These are phyloP conservation scores for Gleditsia sinensis DNA, from an alignment of 306 rosid species.

Conservation along the genomic window DNA sequence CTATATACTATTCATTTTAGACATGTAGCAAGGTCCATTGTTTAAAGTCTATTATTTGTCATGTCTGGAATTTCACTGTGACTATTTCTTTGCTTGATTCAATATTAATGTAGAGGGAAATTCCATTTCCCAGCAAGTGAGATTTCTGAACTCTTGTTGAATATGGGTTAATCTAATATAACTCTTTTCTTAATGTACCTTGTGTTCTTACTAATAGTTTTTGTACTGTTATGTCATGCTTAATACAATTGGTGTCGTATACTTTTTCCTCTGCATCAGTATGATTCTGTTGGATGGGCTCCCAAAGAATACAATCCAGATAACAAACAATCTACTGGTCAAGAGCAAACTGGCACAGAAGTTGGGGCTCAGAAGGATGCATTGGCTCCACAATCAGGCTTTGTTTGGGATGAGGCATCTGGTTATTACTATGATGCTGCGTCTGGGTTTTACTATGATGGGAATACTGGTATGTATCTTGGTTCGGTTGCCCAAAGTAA, in stretches of 20 bases:
- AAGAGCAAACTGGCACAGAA: slow-evolving; percentile 56
- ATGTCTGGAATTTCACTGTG: slow-evolving; percentile 3
- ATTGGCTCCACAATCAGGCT: slow-evolving; percentile 88
- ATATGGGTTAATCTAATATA: background rate
- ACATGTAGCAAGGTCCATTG: background rate
- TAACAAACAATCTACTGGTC: slow-evolving; percentile 68
- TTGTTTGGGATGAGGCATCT: slow-evolving; percentile 97
- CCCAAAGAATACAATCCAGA: slow-evolving; percentile 95
- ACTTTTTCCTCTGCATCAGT: slow-evolving; percentile 46
- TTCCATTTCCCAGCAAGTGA: background rate
- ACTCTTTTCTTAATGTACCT: background rate
- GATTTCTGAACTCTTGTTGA: slow-evolving; percentile 27
- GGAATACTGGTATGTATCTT: slow-evolving; percentile 73
- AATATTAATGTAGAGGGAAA: background rate
- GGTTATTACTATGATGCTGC: slow-evolving; percentile 98
- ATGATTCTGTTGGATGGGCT: slow-evolving; percentile 97
- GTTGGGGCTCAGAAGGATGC: slow-evolving; percentile 48
- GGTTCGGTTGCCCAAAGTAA: slow-evolving; percentile 23
- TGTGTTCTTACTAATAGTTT: background rate
- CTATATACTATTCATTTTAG: background rate
- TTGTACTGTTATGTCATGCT: slow-evolving; percentile 15
- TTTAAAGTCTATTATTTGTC: background rate
- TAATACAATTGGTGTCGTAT: background rate
- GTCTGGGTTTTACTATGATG: slow-evolving; percentile 98
- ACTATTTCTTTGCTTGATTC: background rate